phyloP scores from a whole-genome alignment of 805 yeast genomes.

The Schwanniomyces polymorphus region DNA sequence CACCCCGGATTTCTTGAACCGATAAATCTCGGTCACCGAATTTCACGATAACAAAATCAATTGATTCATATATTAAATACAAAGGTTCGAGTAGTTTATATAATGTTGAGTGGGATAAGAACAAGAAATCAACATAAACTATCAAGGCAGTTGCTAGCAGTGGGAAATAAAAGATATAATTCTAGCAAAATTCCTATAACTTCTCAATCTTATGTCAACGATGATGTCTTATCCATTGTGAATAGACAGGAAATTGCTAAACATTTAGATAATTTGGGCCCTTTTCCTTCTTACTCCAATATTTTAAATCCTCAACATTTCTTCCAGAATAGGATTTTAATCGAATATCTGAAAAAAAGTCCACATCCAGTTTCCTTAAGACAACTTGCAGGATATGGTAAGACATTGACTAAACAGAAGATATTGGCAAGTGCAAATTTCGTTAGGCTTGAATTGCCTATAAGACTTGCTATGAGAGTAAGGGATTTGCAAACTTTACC shows the following conservation, averaged over 20 bases:
- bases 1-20: not conserved
- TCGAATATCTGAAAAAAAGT: slow-evolving; percentile 58
- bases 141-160: not conserved
- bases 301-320: slow-evolving; percentile 68
- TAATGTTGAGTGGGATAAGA: not conserved
- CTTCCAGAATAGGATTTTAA: slow-evolving; percentile 74
- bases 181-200: slow-evolving; percentile 16
- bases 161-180: not conserved
- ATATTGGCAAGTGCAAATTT: slow-evolving; percentile 83
- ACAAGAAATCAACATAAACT: not conserved
- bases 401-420: slow-evolving; percentile 71
- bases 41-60: not conserved
- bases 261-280: slow-evolving; percentile 36
- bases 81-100: not conserved
- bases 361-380: slow-evolving; percentile 90
- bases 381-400: slow-evolving; percentile 89
- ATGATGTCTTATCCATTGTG: slow-evolving; percentile 32
- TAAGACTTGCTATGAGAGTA: slow-evolving; percentile 78
- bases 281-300: slow-evolving; percentile 41
- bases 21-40: not conserved
- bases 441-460: slow-evolving; percentile 81
- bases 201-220: slow-evolving; percentile 29
- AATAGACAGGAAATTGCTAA: slow-evolving; percentile 16
- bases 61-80: not conserved
- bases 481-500: slow-evolving; percentile 80